These are phyloP conservation scores for Vitis hybrid DNA, from an alignment of 177 flowering plant genomes.

Conservation along the genomic window DNA sequence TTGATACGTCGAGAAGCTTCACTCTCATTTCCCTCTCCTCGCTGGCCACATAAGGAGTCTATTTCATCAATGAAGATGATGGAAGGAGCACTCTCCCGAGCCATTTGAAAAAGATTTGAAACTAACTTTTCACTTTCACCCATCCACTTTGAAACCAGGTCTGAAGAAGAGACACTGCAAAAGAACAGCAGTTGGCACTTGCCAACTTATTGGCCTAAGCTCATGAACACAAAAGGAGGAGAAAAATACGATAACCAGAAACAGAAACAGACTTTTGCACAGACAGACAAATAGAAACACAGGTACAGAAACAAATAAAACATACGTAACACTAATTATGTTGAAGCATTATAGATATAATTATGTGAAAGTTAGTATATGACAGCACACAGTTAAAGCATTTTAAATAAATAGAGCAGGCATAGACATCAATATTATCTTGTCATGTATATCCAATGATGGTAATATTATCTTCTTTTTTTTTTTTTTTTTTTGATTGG, in stretches of 20 bases:
- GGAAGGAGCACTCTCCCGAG: constrained; percentile 98
- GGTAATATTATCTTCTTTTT: too few relatives aligned
- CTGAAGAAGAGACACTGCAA: constrained; percentile 89
- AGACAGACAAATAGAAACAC: too few relatives aligned
- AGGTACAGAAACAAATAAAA: too few relatives aligned
- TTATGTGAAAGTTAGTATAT: too few relatives aligned
- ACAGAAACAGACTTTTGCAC: neutral
- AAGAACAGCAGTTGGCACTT: constrained; percentile 24
- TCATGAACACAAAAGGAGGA: constrained; percentile 4
- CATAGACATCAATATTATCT: too few relatives aligned
- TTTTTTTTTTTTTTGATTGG: too few relatives aligned
- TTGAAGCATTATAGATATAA: too few relatives aligned
- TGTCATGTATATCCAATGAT: too few relatives aligned
- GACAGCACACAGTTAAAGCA: too few relatives aligned
- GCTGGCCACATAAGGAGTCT: constrained; percentile 93
- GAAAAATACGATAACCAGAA: neutral
- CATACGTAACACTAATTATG: too few relatives aligned
- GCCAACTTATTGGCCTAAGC: constrained; percentile 21
- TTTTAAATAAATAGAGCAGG: too few relatives aligned
- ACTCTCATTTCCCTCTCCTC: constrained; percentile 99
- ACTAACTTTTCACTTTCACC: constrained; percentile 99
- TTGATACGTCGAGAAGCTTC: constrained; percentile 98
- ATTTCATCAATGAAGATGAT: constrained; percentile 96
- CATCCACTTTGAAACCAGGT: constrained; percentile 99
- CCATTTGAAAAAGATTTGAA: constrained; percentile 96